Evolutionary conservation across 1,139 yeast species (phyloP), one percentile per base, ranked within the genome.

Genomic region (Hanseniaspora gamundiae): DNA sequence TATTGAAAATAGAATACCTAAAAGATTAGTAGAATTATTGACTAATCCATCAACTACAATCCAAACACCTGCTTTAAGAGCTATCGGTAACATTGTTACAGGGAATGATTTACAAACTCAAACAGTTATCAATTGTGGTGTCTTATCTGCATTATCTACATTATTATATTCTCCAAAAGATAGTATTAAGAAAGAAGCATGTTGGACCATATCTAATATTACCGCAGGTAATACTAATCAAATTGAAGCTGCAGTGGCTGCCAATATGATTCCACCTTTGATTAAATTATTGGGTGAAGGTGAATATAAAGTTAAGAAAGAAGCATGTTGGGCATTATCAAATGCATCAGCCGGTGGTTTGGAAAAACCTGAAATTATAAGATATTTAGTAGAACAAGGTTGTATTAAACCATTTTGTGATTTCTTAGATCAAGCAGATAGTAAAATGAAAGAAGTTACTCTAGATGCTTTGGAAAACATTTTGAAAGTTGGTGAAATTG

Each of bases 241-340:
- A 70, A 87, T 91, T 58, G 96, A 91, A 68, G 91, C 96, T 4
- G 97, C 91, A 44, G 87, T 91, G 58, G 95, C 88, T 62, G 81
- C 91, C 51, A 91, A 91, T 68, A 73, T 91, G 62, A 80, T 91
- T 52, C 98, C 98, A 39, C 95, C 91, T 51, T 78, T 93, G 52
- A 80, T 91, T 57, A 80, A 87, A 62, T 71, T 91, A 56, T 73
- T 91, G 60, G 66, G 59, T 45, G 73, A 76, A 47, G 96, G 94
- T 50, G 98, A 91, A 60, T 88, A 86, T 70, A 87, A 86, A 69
- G 91, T 97, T 38, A 84, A 86, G 64, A 91, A 91, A 67, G 98
- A 91, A 69, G 98, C 98, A 10, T 88, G 98, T 71, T 91, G 98
- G 98, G 98, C 97, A 31, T 83, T 91, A 55, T 87, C 97, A 30